Conservation (phyloP, 2,329 filamentous ascomycete species). For the Aspergillus pseudotamarii region DNA sequence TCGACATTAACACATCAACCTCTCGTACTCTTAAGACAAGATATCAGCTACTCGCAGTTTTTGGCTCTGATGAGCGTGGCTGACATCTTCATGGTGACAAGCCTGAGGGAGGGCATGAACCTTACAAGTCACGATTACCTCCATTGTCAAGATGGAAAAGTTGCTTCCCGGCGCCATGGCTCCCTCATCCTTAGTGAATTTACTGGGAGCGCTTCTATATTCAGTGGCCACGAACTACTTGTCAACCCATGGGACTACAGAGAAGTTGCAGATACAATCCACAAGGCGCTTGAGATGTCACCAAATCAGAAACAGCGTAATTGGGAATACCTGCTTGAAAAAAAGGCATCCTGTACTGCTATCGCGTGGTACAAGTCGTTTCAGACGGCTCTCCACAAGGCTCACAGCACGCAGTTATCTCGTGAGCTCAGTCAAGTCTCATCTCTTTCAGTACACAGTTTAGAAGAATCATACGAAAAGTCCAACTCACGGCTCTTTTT, state of each 20-base stretch:
- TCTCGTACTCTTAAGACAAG: slow-evolving; percentile 87
- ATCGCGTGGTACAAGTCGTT: slow-evolving; percentile 79
- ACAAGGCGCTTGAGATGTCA: slow-evolving; percentile 77
- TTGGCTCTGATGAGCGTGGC: slow-evolving; percentile 86
- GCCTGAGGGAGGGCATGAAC: slow-evolving; percentile 95
- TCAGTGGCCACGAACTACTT: slow-evolving; percentile 74
- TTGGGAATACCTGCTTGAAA: slow-evolving; percentile 72
- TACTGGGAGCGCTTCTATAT: slow-evolving; percentile 84
- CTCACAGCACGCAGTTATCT: slow-evolving; percentile 76
- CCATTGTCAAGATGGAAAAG: slow-evolving; percentile 82
- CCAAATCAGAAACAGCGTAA: slow-evolving; percentile 71
- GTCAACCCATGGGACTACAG: slow-evolving; percentile 96
- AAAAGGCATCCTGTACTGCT: slow-evolving; percentile 78
- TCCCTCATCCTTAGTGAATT: slow-evolving; percentile 93
- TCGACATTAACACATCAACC: slow-evolving; percentile 89
- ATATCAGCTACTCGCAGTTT: slow-evolving; percentile 89
- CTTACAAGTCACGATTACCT: slow-evolving; percentile 91
- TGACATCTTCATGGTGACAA: slow-evolving; percentile 89
- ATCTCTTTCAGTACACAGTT: slow-evolving; percentile 67
- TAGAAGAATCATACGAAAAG: slow-evolving; percentile 67
- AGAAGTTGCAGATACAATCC: slow-evolving; percentile 82
- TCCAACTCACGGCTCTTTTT: slow-evolving; percentile 76
- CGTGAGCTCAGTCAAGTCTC: slow-evolving; percentile 81
- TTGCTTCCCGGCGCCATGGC: slow-evolving; percentile 73
- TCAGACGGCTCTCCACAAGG: slow-evolving; percentile 67